These are phyloP conservation scores for Aspergillus texensis DNA, from an alignment of 2,329 filamentous ascomycete species.

Conservation along the genomic window DNA sequence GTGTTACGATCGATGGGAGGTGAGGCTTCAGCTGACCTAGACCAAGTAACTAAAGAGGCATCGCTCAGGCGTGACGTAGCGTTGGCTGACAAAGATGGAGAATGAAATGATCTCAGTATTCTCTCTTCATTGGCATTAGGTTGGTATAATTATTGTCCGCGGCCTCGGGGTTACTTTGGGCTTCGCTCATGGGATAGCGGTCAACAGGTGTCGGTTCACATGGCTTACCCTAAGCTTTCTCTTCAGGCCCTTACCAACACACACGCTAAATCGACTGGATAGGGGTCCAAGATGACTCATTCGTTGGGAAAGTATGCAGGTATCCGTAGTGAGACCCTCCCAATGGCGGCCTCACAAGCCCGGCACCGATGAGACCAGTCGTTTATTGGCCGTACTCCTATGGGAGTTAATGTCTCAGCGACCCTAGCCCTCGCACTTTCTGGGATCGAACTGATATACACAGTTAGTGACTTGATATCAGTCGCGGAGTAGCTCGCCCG, in stretches of 20 bases:
- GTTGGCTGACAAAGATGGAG: slow-evolving; percentile 19
- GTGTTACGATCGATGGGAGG: slow-evolving; percentile 19
- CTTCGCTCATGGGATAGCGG: slow-evolving; percentile 4
- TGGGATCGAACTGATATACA: slow-evolving; percentile 22
- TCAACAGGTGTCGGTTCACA: background rate
- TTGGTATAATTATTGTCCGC: background rate
- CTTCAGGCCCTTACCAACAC: slow-evolving; percentile 10
- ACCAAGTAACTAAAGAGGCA: slow-evolving; percentile 7
- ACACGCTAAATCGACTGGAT: background rate
- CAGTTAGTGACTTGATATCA: slow-evolving; percentile 12
- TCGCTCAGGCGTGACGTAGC: background rate
- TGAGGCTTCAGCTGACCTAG: slow-evolving; percentile 13
- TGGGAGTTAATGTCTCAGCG: slow-evolving; percentile 28
- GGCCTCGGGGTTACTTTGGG: slow-evolving; percentile 10
- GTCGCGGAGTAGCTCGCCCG: background rate
- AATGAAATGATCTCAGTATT: slow-evolving; percentile 8
- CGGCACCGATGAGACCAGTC: slow-evolving; percentile 14
- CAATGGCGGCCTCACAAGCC: slow-evolving; percentile 27
- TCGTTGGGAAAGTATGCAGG: slow-evolving; percentile 35
- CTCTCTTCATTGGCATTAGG: background rate
- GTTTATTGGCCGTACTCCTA: slow-evolving; percentile 27
- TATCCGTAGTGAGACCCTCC: slow-evolving; percentile 37
- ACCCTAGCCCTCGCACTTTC: slow-evolving; percentile 18
- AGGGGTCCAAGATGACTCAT: slow-evolving; percentile 14
- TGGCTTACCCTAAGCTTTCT: slow-evolving; percentile 13